phyloP scores from a whole-genome alignment of 2,329 filamentous ascomycete genomes.

The Zymoseptoria brevis region DNA sequence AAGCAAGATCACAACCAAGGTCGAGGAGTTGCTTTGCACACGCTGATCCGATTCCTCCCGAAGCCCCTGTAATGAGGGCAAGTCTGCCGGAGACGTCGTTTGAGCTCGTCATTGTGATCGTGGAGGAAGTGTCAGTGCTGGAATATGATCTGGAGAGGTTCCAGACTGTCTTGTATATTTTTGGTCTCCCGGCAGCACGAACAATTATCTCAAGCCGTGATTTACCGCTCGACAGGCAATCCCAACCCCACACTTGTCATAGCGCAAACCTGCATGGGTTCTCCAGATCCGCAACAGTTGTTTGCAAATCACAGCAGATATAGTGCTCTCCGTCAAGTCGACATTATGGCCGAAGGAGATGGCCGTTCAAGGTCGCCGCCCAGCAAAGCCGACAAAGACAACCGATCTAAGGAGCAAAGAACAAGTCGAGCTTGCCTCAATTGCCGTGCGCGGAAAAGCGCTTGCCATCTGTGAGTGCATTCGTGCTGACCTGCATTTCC shows the following conservation, averaged over 20 bases:
- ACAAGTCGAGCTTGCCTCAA: conserved; percentile 37
- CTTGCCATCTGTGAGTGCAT: conserved; percentile 44
- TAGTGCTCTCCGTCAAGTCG: neutral
- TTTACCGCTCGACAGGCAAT: neutral
- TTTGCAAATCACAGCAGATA: neutral
- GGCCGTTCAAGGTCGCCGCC: conserved; percentile 1
- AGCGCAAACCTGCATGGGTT: neutral
- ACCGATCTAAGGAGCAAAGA: conserved; percentile 15
- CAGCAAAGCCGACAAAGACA: conserved; percentile 4
- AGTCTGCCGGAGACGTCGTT: conserved; percentile 43
- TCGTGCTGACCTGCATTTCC: neutral
- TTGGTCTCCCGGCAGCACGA: neutral
- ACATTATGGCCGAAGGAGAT: neutral
- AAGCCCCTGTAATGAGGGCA: conserved; percentile 39
- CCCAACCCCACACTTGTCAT: neutral
- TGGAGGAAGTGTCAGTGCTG: neutral
- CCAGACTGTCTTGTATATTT: neutral
- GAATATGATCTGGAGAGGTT: neutral
- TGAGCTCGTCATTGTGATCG: conserved; percentile 10
- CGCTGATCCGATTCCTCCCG: conserved; percentile 49
- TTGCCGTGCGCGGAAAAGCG: conserved; percentile 44
- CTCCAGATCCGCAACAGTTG: neutral
- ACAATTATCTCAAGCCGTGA: neutral
- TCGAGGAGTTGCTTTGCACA: conserved; percentile 48
- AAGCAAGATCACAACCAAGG: conserved; percentile 47